Conservation (phyloP, 495 filamentous ascomycete genomes). For the Pseudomonodictys pantanalensis region DNA sequence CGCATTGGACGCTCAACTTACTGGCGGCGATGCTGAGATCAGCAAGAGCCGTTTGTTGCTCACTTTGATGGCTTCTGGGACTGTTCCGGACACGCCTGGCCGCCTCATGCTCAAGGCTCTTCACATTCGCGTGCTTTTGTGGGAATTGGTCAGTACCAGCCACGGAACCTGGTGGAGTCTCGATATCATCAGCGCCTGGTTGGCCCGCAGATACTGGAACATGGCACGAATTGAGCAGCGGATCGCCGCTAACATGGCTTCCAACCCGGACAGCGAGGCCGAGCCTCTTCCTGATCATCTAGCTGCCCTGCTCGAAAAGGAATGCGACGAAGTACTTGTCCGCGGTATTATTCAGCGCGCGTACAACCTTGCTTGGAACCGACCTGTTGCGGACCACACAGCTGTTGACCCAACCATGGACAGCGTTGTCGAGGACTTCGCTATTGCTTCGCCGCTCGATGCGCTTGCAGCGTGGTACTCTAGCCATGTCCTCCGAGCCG, state of each 20-base stretch:
- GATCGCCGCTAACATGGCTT: conserved; percentile 16
- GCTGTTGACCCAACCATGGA: conserved; percentile 70
- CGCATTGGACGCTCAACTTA: conserved; percentile 89
- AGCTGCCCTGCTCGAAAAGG: conserved; percentile 65
- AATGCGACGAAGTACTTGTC: conserved; percentile 76
- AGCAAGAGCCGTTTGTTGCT: conserved; percentile 82
- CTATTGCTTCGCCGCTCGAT: conserved; percentile 84
- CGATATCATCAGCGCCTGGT: conserved; percentile 61
- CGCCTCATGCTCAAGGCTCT: conserved; percentile 89
- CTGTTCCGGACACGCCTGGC: conserved; percentile 77
- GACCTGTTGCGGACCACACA: conserved; percentile 63
- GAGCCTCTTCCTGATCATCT: conserved; percentile 77
- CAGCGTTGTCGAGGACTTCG: conserved; percentile 77
- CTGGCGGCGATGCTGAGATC: conserved; percentile 88
- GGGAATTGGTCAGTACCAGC: conserved; percentile 66
- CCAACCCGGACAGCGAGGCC: conserved; percentile 44
- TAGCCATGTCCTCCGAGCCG: conserved; percentile 67
- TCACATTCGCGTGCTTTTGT: conserved; percentile 83
- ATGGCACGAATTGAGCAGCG: conserved; percentile 65
- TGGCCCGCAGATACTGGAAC: conserved; percentile 77
- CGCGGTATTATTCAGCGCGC: conserved; percentile 77
- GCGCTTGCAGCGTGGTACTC: conserved; percentile 91
- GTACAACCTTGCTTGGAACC: conserved; percentile 89
- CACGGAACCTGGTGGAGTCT: conserved; percentile 59
- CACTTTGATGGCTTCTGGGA: conserved; percentile 84